These are phyloP conservation scores for Gloeophyllum trabeum DNA, from an alignment of 768 basidiomycete species.

Conservation along the genomic window DNA sequence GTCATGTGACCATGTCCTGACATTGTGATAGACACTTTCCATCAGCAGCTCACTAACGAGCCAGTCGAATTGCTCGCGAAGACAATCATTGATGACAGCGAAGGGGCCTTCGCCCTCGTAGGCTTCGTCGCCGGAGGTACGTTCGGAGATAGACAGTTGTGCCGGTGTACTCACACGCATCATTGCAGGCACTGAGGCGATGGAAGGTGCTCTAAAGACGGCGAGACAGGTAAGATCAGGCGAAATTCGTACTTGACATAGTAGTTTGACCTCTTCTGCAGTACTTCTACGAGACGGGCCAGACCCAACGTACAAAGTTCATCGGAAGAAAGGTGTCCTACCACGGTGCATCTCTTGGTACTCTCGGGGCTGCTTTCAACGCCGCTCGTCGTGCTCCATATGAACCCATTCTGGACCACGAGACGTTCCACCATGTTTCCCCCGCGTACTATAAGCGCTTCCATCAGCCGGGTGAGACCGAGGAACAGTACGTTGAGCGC, in stretches of 20 bases:
- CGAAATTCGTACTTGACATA: too few relatives aligned
- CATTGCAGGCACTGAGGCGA: not conserved
- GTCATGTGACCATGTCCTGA: too few relatives aligned
- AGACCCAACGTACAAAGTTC: not conserved
- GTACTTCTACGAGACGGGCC: not conserved
- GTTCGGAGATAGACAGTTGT: too few relatives aligned
- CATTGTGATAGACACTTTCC: not conserved
- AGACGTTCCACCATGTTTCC: not conserved
- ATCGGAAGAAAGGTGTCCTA: not conserved
- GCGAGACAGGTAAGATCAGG: not conserved
- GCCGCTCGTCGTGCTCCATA: not conserved
- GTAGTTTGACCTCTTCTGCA: too few relatives aligned
- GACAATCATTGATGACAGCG: not conserved
- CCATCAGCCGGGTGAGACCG: not conserved
- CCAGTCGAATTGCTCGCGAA: not conserved
- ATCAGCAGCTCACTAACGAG: not conserved
- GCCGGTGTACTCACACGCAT: too few relatives aligned
- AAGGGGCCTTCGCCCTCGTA: not conserved
- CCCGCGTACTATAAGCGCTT: not conserved
- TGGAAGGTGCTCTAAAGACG: not conserved
- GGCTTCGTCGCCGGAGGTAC: not conserved
- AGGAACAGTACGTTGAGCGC: not conserved
- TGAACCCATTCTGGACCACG: not conserved
- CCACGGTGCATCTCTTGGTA: not conserved
- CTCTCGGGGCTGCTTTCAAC: not conserved